Base-by-base conservation (phyloP, 495 filamentous ascomycete species). In the Penicillium longicatenatum region DNA sequence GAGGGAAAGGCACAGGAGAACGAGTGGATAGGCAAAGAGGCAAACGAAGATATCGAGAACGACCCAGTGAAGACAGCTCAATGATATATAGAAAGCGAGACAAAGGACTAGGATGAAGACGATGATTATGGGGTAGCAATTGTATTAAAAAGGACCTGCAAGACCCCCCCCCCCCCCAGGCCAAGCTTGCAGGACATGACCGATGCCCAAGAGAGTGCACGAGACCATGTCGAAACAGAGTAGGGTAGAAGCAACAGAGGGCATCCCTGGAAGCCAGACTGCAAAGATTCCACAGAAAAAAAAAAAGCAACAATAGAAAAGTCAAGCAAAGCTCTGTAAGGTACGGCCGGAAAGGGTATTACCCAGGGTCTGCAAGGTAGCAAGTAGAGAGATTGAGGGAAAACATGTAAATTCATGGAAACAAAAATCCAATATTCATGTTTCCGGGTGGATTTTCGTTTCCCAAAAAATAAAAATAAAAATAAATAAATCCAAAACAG, bases 191-290 rank as follows among this genome's bases (percentile, higher is more conserved):
- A 63, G 60, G 60, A 65, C 60, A 65, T 65, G 59, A 55, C 62
- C 44, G 62, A 63, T 63, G 61, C 66, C 66, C 64, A 67, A 62
- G 59, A 30, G 30, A 58, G 59, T 54, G 64, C 66, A 69, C 66
- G 66, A 69, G 66, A 69, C 66, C 66, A 69, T 67, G 61, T 67
- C 50, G 46, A 64, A 58, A 64, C 45, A 55, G 65, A 63, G 61
- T 58, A 48, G 60, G 58, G 39, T 50, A 61, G 53, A 62, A 53
- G 58, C 55, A 66, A 68, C 47, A 59, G 67, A 66, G 63, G 63
- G 44, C 52, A 68, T 68, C 68, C 66, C 66, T 69, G 68, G 56
- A 70, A 55, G 58, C 52, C 43, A 21, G 61, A 66, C 65, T 64
- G 64, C 59, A 62, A 67, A 69, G 62, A 69, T 69, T 60, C 50